These are phyloP conservation scores for Tardiomyces blankii DNA, from an alignment of 1,139 yeast species.

Conservation along the genomic window DNA sequence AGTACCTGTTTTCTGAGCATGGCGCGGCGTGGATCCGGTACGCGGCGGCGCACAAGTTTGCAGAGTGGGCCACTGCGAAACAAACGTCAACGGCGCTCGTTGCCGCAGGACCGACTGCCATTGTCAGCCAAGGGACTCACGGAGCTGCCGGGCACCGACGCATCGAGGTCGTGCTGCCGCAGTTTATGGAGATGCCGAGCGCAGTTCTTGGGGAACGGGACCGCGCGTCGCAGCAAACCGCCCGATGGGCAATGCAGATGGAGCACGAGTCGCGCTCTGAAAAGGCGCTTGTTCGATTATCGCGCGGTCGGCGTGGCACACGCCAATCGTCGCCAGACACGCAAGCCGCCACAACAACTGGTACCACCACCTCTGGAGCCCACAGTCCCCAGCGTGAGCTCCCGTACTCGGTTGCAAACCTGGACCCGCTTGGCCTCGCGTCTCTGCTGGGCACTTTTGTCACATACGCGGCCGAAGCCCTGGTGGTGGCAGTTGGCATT, in stretches of 20 bases:
- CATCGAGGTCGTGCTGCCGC: not conserved
- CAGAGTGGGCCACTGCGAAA: slow-evolving; percentile 13
- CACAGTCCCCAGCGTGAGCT: slow-evolving; percentile 4
- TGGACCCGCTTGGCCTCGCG: slow-evolving; percentile 17
- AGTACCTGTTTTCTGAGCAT: slow-evolving; percentile 12
- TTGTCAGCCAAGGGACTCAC: not conserved
- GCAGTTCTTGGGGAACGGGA: not conserved
- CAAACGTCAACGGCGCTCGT: not conserved
- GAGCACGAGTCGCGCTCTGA: slow-evolving; percentile 17
- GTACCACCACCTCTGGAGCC: not conserved
- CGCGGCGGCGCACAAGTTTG: slow-evolving; percentile 17
- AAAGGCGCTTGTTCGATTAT: slow-evolving; percentile 7
- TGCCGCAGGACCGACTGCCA: not conserved
- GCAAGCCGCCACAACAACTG: too few species aligned
- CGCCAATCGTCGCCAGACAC: not conserved
- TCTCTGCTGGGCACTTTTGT: not conserved
- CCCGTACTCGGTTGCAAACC: slow-evolving; percentile 16
- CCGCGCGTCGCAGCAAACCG: not conserved
- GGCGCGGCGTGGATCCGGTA: slow-evolving; percentile 22
- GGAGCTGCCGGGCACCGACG: not conserved
- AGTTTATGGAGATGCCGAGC: not conserved
- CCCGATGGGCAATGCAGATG: slow-evolving; percentile 11
- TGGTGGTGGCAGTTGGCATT: not conserved
- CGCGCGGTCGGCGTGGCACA: not conserved
- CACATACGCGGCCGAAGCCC: not conserved